Base-by-base conservation (phyloP, 192 early-diverging fungal genomes). In the Phlyctochytrium bullatum region DNA sequence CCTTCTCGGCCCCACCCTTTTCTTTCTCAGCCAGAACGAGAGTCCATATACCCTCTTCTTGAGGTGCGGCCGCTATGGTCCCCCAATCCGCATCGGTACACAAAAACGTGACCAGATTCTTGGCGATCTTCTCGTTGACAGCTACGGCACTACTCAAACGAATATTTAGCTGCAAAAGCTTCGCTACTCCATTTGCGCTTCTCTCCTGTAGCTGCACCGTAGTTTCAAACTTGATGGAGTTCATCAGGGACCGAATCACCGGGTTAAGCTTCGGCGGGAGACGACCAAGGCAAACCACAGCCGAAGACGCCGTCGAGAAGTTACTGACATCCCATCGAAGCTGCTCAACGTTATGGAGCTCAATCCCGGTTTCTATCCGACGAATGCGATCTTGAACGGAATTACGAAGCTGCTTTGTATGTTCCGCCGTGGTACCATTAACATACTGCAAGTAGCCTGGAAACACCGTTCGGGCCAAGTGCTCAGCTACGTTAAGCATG, bases 181-280 rank as follows among this genome's bases (percentile, higher is more conserved):
- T 73, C 1, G 77, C 76, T 0, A 86, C 81, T 29, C 88, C 86
- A 0, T 27, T 32, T 1, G 86, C 87, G 25, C 80, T 77, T 10
- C 89, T 79, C 31, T 52, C 24, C 65, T 91, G 89, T 30, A 91
- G 61, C 40, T 84, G 72, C 30, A 65, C 73, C 27, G 79, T 81
- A 10, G 50, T 65, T 70, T 91, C 89, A 36, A 68, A 72, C 74
- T 93, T 92, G 62, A 97, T 79, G 17, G 88, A 85, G 47, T 89
- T 86, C 93, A 97, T 97, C 30, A 99, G 74, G 53, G 89, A 76
- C 27, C 93, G 86, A 53, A 98, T 88, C 6, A 99, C 76, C 0
- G 88, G 85, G 65, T 91, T 95, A 4, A 96, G 80, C 71, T 93
- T 95, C 0, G 77, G 61, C 3, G 97, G 95, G 14, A 98, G 76